Base-by-base conservation (phyloP, 2,329 filamentous ascomycete species). In the Samsoniella hepiali region DNA sequence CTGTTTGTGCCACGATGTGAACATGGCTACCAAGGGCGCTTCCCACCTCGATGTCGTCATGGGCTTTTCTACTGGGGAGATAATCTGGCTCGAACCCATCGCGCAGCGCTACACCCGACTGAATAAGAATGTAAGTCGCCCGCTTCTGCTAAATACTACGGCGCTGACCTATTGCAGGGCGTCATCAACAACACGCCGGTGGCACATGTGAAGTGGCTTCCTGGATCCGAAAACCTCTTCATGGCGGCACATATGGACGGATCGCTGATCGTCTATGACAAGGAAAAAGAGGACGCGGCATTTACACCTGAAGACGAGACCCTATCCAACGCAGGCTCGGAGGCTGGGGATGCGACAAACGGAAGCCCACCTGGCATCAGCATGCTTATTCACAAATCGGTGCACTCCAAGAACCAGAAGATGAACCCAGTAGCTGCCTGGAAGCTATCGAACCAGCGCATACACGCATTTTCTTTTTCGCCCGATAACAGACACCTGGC, bases 71-170 rank as follows among this genome's bases (percentile, higher is more conserved):
- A 96, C 93, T 0, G 93, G 93, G 45, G 95, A 99, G 75, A 93
- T 99, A 55, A 94, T 99, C 66, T 99, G 95, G 95, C 98, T 95
- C 81, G 95, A 99, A 76, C 93, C 95, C 11, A 91, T 97, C 71
- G 94, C 93, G 45, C 94, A 98, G 71, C 93, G 96, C 73, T 99
- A 99, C 75, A 91, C 92, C 3, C 88, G 95, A 27, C 83, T 99
- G 71, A 99, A 99, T 74, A 99, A 99, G 78, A 98, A 98, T 74
- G 89, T 90, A 76, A 69, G 83, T 67, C 49, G 31, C 44, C 29
- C 15, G 10, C 29, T 42, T 64, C 45, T n/a, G 1, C 45, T 17
- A 32, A 29, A 29, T 42, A 11, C 31, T 9, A 54, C 17, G 31
- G 63, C 58, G 59, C 47, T 50, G 60, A 64, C 65, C 42, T 47